Evolutionary conservation across 331 rosid species (phyloP).

Genomic region (Rhamnella rubrinervis): DNA sequence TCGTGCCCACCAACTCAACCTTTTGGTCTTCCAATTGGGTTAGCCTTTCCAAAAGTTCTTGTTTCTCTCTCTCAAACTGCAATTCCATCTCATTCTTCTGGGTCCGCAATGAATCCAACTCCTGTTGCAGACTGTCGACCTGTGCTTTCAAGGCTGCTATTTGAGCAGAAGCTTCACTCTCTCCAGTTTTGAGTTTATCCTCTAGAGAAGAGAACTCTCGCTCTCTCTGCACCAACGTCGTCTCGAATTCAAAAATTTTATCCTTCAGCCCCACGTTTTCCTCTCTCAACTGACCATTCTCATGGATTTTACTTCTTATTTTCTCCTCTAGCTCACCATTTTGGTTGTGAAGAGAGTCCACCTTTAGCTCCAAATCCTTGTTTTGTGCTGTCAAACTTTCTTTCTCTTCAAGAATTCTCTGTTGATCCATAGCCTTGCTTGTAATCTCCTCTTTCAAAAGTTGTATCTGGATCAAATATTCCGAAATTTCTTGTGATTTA

Average conservation of each 20-base stretch:
- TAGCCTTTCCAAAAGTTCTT: slow-evolving; percentile 50
- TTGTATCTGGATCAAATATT: slow-evolving; percentile 48
- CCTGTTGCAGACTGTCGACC: slow-evolving; percentile 51
- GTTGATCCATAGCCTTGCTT: slow-evolving; percentile 42
- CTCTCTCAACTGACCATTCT: slow-evolving; percentile 41
- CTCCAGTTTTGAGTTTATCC: slow-evolving; percentile 42
- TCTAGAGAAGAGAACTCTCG: slow-evolving; percentile 46
- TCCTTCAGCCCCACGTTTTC: slow-evolving; percentile 46
- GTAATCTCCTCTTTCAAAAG: slow-evolving; percentile 55
- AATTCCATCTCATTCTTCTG: slow-evolving; percentile 56
- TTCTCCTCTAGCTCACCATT: slow-evolving; percentile 49
- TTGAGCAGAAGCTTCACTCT: slow-evolving; percentile 53
- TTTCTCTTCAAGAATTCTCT: slow-evolving; percentile 48
- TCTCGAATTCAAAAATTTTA: slow-evolving; percentile 49
- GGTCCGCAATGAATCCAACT: slow-evolving; percentile 52
- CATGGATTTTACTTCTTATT: slow-evolving; percentile 35
- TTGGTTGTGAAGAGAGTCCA: slow-evolving; percentile 33
- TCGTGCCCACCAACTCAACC: slow-evolving; percentile 44
- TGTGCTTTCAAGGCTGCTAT: slow-evolving; percentile 42
- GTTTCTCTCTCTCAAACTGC: slow-evolving; percentile 43
- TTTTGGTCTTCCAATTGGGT: slow-evolving; percentile 47
- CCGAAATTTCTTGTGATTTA: slow-evolving; percentile 44
- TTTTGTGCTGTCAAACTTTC: slow-evolving; percentile 44
- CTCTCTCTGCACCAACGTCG: slow-evolving; percentile 41
- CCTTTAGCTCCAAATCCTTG: slow-evolving; percentile 44